Evolutionary conservation across 2,329 filamentous ascomycete genomes (phyloP), one percentile per base, ranked within the genome.

Genomic region (Paracamarosporium sp.): DNA sequence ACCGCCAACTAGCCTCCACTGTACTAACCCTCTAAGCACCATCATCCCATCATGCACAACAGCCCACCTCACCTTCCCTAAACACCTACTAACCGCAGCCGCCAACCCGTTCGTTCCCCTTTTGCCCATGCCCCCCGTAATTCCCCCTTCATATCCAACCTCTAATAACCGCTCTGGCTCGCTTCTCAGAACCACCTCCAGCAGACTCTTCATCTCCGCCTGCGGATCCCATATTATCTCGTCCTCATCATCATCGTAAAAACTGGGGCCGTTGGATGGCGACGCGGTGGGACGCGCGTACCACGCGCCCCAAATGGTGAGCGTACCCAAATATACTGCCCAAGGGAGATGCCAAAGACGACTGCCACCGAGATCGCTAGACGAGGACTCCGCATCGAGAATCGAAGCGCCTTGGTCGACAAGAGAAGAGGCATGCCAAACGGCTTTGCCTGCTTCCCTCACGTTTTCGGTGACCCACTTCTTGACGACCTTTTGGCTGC

Each of bases 31-130:
- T 74, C 71, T 73, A 33, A 88, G 64, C 3, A 88, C 85, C 60
- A 84, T 81, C 75, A 87, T 86, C 0, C 83, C 86, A 64, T 86
- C 83, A 61, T 87, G 85, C 4, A 88, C 82, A 3, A 88, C 85
- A 0, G 84, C 85, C 86, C 86, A 88, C 50, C 86, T 68, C 1
- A 88, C 81, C 55, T 82, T 85, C 11, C 81, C 81, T 61, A 88
- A 64, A 33, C 82, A 80, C 63, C 82, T 80, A 2, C 83, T 83
- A 73, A 88, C 86, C 0, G 83, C 80, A 57, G 81, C 82, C 0
- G 84, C 82, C 44, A 88, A 59, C 0, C 84, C 84, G 17, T 79
- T 80, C 0, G 82, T 85, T 1, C 81, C 77, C 50, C 80, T 81
- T 53, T 80, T 80, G 0, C 82, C 82, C 15, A 79, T 73, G 1